phyloP scores from a whole-genome alignment of 768 basidiomycete genomes.

The Amanita rimosa region DNA sequence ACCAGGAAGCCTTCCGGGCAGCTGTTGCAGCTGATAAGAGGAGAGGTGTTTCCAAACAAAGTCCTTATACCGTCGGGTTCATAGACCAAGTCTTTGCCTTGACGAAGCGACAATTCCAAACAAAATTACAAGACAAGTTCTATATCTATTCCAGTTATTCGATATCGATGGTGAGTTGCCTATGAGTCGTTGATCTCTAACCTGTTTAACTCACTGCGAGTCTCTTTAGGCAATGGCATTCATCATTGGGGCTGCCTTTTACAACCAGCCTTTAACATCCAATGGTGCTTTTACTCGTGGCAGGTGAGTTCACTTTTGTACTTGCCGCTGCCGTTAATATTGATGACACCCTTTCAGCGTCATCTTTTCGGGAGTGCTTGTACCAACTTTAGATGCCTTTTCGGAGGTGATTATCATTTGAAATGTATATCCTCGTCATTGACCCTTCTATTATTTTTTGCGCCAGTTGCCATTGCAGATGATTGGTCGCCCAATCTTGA shows the following conservation, averaged over 20 bases:
- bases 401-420: conserved; percentile 37
- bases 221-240: conserved; percentile 38
- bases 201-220: conserved; percentile 1
- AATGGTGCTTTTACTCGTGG: conserved; percentile 84
- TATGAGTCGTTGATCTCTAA: neutral
- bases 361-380: conserved; percentile 60
- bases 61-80: conserved; percentile 78
- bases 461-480: conserved; percentile 63
- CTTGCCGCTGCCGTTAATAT: neutral
- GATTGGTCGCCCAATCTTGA: conserved; percentile 66
- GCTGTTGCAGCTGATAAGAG: conserved; percentile 73
- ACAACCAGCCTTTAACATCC: conserved; percentile 60
- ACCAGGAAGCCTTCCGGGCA: conserved; percentile 68
- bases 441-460: conserved; percentile 13
- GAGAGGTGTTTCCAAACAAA: conserved; percentile 63
- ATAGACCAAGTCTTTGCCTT: conserved; percentile 61
- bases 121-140: conserved; percentile 66
- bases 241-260: conserved; percentile 65
- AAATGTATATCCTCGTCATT: neutral
- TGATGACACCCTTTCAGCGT: conserved; percentile 25
- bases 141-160: conserved; percentile 63
- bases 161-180: conserved; percentile 44
- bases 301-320: conserved; percentile 23
- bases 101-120: conserved; percentile 62
- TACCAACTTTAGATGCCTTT: conserved; percentile 62